Percentiles rank a stretch among this genome's conserved stretches.
These are phyloP conservation scores for Termitomyces sp. DNA, from an alignment of 768 basidiomycete genomes.

Conservation along the genomic window DNA sequence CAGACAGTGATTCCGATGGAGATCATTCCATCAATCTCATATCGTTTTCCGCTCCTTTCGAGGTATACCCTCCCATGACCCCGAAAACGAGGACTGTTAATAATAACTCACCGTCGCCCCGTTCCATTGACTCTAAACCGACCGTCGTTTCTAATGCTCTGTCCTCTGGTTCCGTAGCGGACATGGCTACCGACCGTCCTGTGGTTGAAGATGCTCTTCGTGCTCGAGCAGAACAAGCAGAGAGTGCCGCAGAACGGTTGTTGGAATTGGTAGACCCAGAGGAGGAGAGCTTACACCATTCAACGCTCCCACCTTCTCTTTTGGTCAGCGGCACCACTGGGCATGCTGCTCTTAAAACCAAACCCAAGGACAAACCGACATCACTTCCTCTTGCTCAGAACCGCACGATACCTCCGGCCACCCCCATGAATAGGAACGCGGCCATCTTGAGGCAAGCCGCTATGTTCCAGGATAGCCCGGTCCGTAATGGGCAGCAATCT, in stretches of 20 bases:
- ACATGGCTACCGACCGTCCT: slow-evolving; percentile 37
- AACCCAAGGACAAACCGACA: slow-evolving; percentile 37
- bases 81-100: slow-evolving; percentile 34
- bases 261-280: slow-evolving; percentile 85
- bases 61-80: slow-evolving; percentile 38
- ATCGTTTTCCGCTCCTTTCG: slow-evolving; percentile 72
- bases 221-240: slow-evolving; percentile 89
- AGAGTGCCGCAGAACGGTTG: slow-evolving; percentile 86
- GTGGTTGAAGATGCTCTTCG: slow-evolving; percentile 83
- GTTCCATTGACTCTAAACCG: slow-evolving; percentile 48
- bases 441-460: slow-evolving; percentile 73
- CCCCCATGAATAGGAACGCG: slow-evolving; percentile 60
- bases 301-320: slow-evolving; percentile 55
- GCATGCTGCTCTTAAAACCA: slow-evolving; percentile 30
- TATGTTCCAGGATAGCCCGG: slow-evolving; percentile 80
- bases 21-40: slow-evolving; percentile 60
- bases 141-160: slow-evolving; percentile 57
- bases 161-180: slow-evolving; percentile 52
- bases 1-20: slow-evolving; percentile 70
- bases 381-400: slow-evolving; percentile 33
- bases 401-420: slow-evolving; percentile 45
- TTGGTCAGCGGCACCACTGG: slow-evolving; percentile 40
- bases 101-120: slow-evolving; percentile 53
- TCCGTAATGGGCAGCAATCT: slow-evolving; percentile 48
- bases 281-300: slow-evolving; percentile 51